Evolutionary conservation across 345 rosid species (phyloP).

Genomic region (Brassica nigra): DNA sequence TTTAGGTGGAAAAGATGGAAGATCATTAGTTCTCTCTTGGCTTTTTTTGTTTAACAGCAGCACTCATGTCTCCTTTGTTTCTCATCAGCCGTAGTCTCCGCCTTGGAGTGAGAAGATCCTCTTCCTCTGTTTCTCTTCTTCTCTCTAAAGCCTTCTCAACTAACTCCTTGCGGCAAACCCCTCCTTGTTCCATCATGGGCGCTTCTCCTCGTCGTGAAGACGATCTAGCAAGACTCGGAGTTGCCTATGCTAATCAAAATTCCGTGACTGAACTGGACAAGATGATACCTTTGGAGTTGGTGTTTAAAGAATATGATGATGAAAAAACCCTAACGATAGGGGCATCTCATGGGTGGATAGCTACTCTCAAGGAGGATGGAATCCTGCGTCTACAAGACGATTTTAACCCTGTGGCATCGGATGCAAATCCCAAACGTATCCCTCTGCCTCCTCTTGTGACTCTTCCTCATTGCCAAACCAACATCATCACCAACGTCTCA

Average conservation of each 20-base stretch:
- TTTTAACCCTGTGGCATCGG: no score
- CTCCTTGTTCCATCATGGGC: not conserved
- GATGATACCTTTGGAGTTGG: not conserved
- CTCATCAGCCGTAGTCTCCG: not conserved
- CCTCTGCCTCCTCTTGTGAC: no score
- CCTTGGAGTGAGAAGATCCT: not conserved
- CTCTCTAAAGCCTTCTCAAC: not conserved
- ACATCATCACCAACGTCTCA: no score
- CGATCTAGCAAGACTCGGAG: not conserved
- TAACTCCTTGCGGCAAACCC: not conserved
- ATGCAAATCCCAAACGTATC: no score
- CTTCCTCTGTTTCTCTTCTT: not conserved
- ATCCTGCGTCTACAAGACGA: no score
- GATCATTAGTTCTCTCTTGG: not conserved
- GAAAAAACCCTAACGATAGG: not conserved
- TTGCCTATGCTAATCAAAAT: not conserved
- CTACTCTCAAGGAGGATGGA: not conserved
- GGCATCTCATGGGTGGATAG: not conserved
- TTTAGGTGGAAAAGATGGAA: not conserved
- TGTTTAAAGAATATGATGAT: not conserved
- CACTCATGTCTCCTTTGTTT: not conserved
- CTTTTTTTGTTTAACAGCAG: not conserved
- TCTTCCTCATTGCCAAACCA: no score
- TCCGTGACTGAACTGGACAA: not conserved
- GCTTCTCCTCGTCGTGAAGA: not conserved